phyloP scores from a whole-genome alignment of 805 yeast genomes.

The Candida caryicola region DNA sequence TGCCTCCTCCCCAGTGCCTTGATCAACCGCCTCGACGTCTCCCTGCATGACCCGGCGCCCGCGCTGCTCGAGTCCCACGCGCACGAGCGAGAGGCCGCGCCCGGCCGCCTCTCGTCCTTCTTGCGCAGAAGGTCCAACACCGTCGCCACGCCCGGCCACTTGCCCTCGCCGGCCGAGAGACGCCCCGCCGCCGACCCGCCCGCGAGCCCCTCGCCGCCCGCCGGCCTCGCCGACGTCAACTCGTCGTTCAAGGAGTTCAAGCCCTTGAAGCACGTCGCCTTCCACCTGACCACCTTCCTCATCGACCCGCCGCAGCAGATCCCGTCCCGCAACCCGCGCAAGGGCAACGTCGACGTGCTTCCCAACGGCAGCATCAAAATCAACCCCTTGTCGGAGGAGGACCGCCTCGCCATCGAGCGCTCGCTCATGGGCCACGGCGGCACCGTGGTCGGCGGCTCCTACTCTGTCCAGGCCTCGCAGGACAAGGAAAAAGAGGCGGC shows the following conservation, averaged over 20 bases:
- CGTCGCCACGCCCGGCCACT: not conserved
- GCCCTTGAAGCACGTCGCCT: conserved; percentile 42
- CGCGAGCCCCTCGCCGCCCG: conserved; percentile 2
- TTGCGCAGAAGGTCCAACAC: conserved; percentile 24
- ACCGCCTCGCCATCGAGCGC: conserved; percentile 42
- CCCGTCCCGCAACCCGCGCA: conserved; percentile 78
- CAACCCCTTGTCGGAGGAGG: conserved; percentile 55
- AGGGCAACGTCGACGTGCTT: conserved; percentile 66
- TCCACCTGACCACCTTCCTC: conserved; percentile 40
- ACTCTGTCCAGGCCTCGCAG: conserved; percentile 46
- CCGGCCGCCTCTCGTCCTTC: conserved; percentile 25
- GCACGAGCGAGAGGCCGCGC: conserved; percentile 1
- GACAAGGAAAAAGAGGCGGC: not conserved
- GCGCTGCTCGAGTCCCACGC: not conserved
- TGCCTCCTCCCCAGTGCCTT: conserved; percentile 21
- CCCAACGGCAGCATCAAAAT: conserved; percentile 53
- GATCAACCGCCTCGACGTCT: conserved; percentile 15
- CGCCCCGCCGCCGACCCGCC: not conserved
- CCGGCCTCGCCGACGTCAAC: conserved; percentile 2
- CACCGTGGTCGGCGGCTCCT: conserved; percentile 78
- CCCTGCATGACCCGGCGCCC: conserved; percentile 7
- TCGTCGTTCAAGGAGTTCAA: conserved; percentile 31
- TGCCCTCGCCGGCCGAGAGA: not conserved
- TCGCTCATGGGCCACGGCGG: conserved; percentile 46
- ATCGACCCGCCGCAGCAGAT: conserved; percentile 86